Conservation (phyloP, 345 rosid species). For the Sisymbrium altissimum region DNA sequence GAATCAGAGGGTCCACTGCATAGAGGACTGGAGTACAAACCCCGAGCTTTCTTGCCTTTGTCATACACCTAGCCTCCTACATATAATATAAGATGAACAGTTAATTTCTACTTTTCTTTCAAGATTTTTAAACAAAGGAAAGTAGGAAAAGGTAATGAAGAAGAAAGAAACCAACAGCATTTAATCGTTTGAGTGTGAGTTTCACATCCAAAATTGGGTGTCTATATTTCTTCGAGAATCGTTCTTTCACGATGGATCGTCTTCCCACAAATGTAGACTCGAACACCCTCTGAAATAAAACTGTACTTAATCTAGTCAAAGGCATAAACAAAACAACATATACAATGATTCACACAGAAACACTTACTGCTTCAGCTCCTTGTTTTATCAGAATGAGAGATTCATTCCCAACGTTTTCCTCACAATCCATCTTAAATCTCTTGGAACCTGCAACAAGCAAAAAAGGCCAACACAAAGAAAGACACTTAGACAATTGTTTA, state of each 20-base stretch:
- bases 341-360: neutral
- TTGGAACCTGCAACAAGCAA: constrained; percentile 11
- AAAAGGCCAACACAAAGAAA: neutral
- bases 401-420: constrained; percentile 25
- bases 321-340: neutral
- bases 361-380: constrained; percentile 83
- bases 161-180: constrained; percentile 62
- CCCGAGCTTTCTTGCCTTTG: constrained; percentile 90
- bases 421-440: constrained; percentile 33
- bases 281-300: constrained; percentile 63
- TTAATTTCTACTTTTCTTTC: neutral
- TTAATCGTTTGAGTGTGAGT: constrained; percentile 73
- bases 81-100: neutral
- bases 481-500: neutral
- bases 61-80: constrained; percentile 97
- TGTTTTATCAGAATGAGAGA: constrained; percentile 55
- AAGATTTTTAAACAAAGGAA: neutral
- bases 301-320: neutral
- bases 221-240: constrained; percentile 94
- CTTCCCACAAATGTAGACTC: constrained; percentile 76
- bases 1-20: constrained; percentile 66
- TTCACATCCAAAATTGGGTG: constrained; percentile 87
- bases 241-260: constrained; percentile 69
- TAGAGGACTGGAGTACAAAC: constrained; percentile 75
- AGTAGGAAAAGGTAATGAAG: neutral